phyloP scores from a whole-genome alignment of 768 basidiomycete genomes.

The Mycena maculata region DNA sequence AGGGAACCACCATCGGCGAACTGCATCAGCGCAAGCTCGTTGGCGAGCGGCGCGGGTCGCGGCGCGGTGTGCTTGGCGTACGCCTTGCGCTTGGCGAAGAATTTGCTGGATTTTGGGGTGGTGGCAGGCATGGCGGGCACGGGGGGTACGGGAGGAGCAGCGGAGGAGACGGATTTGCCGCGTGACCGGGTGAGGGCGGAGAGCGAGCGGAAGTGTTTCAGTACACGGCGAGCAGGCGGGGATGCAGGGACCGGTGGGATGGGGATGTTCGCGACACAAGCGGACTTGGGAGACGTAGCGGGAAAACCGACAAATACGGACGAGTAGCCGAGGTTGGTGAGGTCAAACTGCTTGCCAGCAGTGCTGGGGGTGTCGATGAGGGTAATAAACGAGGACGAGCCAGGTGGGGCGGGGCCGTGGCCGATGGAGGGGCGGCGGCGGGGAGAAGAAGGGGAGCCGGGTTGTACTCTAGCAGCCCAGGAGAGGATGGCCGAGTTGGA shows the following conservation, averaged over 20 bases:
- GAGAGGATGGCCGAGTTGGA: slow-evolving; percentile 64
- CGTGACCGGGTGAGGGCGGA: slow-evolving; percentile 58
- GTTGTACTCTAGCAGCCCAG: slow-evolving; percentile 77
- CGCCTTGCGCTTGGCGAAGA: slow-evolving; percentile 56
- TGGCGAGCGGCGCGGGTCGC: slow-evolving; percentile 63
- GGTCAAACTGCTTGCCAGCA: slow-evolving; percentile 59
- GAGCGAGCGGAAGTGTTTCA: slow-evolving; percentile 65
- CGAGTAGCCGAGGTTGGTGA: slow-evolving; percentile 73
- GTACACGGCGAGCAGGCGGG: slow-evolving; percentile 39
- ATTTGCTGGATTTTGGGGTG: slow-evolving; percentile 36
- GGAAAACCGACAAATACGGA: slow-evolving; percentile 72
- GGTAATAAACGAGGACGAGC: slow-evolving; percentile 63
- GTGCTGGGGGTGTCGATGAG: slow-evolving; percentile 57
- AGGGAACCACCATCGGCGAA: slow-evolving; percentile 72
- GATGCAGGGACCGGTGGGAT: slow-evolving; percentile 37
- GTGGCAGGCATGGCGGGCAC: slow-evolving; percentile 11
- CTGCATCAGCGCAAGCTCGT: slow-evolving; percentile 78
- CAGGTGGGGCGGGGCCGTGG: slow-evolving; percentile 54
- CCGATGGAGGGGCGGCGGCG: slow-evolving; percentile 51
- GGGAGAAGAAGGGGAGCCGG: slow-evolving; percentile 70
- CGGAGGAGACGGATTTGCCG: slow-evolving; percentile 45
- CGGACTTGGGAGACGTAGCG: slow-evolving; percentile 56
- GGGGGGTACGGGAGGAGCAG: slow-evolving; percentile 12
- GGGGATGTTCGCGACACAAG: slow-evolving; percentile 37
- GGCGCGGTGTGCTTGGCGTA: slow-evolving; percentile 52